Conservation (phyloP, 2,329 filamentous ascomycete genomes). For the Pseudogymnoascus sp. region DNA sequence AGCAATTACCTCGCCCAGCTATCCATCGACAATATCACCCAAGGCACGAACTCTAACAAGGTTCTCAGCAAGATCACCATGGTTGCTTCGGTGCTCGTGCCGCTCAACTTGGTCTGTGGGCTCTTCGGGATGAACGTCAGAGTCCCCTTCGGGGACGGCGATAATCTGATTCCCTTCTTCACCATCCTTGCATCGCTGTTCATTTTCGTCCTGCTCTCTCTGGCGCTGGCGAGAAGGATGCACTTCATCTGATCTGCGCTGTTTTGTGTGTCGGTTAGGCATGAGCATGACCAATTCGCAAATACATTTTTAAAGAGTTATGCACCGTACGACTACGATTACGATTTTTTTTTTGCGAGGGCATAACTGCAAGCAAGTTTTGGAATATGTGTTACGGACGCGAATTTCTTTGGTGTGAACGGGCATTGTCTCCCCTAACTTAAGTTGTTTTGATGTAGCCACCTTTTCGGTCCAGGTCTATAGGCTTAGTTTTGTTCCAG, state of each 20-base stretch:
- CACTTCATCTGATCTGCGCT: slow-evolving; percentile 24
- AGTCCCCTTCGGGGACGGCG: slow-evolving; percentile 52
- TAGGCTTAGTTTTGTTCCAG: neutral
- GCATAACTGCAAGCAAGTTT: neutral
- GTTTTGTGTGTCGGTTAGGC: neutral
- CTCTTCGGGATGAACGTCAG: slow-evolving; percentile 81
- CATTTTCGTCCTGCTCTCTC: slow-evolving; percentile 34
- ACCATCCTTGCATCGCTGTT: slow-evolving; percentile 49
- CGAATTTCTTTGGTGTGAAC: neutral
- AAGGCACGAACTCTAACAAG: slow-evolving; percentile 81
- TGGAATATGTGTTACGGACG: neutral
- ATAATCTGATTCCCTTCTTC: slow-evolving; percentile 47
- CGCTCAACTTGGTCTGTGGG: slow-evolving; percentile 66
- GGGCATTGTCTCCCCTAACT: neutral
- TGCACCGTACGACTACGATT: neutral
- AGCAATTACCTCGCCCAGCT: slow-evolving; percentile 95
- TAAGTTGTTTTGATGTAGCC: neutral
- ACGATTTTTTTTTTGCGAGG: neutral
- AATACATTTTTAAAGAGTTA: neutral
- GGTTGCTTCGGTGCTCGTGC: slow-evolving; percentile 89
- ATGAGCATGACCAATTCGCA: neutral
- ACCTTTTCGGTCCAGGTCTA: neutral
- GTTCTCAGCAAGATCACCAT: slow-evolving; percentile 93
- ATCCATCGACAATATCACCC: slow-evolving; percentile 79
- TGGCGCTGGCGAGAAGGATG: slow-evolving; percentile 22